Evolutionary conservation across 23 red algal genomes (phyloP).

Genomic region (Gracilaria gracilis): DNA sequence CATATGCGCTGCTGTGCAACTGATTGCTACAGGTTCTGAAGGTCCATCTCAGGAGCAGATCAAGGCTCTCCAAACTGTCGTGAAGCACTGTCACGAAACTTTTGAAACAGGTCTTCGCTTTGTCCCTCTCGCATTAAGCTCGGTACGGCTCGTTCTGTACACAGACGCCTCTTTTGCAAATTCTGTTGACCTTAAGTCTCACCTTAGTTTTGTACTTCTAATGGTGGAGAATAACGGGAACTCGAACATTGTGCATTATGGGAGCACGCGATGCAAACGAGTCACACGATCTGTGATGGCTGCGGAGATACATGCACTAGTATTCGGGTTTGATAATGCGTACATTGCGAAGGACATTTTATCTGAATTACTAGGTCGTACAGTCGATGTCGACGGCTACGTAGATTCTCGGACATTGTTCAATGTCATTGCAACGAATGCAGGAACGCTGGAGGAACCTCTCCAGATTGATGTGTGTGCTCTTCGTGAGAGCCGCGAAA

Average conservation of each 20-base stretch:
- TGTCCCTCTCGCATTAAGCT: not conserved
- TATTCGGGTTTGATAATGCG: conserved; percentile 55
- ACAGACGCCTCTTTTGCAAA: conserved; percentile 35
- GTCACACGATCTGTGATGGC: conserved; percentile 53
- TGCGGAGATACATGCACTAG: conserved; percentile 35
- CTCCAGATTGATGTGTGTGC: too few relatives aligned
- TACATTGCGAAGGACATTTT: too few relatives aligned
- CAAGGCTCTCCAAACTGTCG: not conserved
- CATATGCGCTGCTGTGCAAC: conserved; percentile 48
- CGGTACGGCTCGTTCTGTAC: conserved; percentile 5
- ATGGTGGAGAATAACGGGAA: not conserved
- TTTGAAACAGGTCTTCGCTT: not conserved
- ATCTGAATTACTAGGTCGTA: too few relatives aligned
- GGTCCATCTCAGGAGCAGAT: not conserved
- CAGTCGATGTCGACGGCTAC: too few relatives aligned
- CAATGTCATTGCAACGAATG: too few relatives aligned
- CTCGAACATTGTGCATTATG: conserved; percentile 41
- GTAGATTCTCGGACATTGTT: too few relatives aligned
- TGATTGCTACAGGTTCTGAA: not conserved
- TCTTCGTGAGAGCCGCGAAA: too few relatives aligned
- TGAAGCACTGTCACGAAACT: not conserved
- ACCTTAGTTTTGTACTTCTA: conserved; percentile 9
- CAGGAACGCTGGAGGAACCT: too few relatives aligned
- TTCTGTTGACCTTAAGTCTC: not conserved
- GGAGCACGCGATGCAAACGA: conserved; percentile 25